These are phyloP conservation scores for Aspergillus hiratsukae DNA, from an alignment of 2,329 filamentous ascomycete species.

Conservation along the genomic window DNA sequence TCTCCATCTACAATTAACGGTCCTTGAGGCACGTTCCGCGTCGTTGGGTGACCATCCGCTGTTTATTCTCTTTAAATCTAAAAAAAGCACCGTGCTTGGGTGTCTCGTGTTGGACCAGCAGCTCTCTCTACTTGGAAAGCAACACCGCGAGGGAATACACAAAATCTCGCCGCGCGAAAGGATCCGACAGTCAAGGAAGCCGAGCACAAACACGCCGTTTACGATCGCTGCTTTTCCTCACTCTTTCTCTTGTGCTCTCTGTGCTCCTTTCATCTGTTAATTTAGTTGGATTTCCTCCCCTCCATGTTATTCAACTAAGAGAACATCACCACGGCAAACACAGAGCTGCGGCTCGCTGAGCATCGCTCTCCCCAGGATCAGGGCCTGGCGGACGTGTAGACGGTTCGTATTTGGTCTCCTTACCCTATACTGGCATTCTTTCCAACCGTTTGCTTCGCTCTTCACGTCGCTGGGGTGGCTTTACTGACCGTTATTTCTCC, in stretches of 20 bases:
- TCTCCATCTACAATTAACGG: neutral
- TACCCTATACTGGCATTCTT: constrained; percentile 2
- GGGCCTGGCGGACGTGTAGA: constrained; percentile 40
- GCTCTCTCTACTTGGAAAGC: neutral
- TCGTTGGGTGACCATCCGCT: neutral
- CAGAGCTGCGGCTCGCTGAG: constrained; percentile 39
- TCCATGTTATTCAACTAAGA: constrained; percentile 41
- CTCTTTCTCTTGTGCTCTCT: constrained; percentile 18
- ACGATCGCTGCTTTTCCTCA: constrained; percentile 21
- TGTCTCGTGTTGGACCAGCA: constrained; percentile 4
- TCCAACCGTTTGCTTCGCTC: constrained; percentile 3
- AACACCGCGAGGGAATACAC: constrained; percentile 3
- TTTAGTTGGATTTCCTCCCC: constrained; percentile 10
- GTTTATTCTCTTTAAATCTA: neutral
- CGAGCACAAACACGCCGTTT: constrained; percentile 12
- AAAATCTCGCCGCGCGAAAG: constrained; percentile 7
- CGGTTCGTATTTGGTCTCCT: constrained; percentile 30
- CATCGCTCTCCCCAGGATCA: constrained; percentile 38
- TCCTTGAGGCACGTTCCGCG: neutral
- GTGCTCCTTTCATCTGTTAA: constrained; percentile 8
- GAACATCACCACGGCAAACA: constrained; percentile 23
- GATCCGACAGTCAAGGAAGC: constrained; percentile 12
- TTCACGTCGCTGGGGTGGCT: neutral
- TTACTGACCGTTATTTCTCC: constrained; percentile 19
- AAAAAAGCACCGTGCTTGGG: constrained; percentile 1